Base-by-base conservation (phyloP, 768 basidiomycete genomes). In the Candolleomyces eurysporus region DNA sequence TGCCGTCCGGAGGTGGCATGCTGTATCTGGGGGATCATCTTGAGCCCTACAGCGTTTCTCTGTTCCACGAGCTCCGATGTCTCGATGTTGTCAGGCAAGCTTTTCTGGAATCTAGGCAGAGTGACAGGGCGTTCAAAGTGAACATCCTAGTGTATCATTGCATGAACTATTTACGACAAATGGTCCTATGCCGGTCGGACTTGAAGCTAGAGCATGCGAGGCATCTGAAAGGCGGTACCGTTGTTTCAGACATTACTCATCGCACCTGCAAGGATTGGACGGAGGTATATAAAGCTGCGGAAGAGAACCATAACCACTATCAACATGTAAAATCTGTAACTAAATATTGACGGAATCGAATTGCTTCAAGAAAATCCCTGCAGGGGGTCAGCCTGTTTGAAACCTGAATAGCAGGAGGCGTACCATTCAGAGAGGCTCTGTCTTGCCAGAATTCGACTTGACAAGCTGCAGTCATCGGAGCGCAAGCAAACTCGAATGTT, bases 31-130 rank as follows among this genome's bases (percentile, higher is more conserved):
- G 75, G 2, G 59, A 65, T 16, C 58, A 69, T n/a, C 56, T 68
- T 26, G 69, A 72, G 50, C 62, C 65, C 0, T 75, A 73, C 65
- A 73, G 68, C 40, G 61, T 77, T n/a, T 67, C 73, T 5, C 73
- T 77, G 69, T 75, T 72, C 66, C 77, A 79, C 60, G 69, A 75
- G 60, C 65, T 78, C 14, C 73, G 70, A 50, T 79, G 78, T 61
- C 65, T 79, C 1, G 69, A 72, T 62, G 67, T 71, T 30, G 67
- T 77, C 13, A 65, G 70, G 0, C 56, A 65, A 16, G 64, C 57
- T 22, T 45, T 69, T 3, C 31, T 58, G 13, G 48, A 58, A 26
- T 58, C 48, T 19, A 45, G 48, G 30, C 17, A 60, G 5, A 31
- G 21, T 1, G 36, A 30, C 4, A 49, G 59, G 6, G 16, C 19